Conservation (phyloP, 371 early-diverging fungal species). For the Mortierella sp. region DNA sequence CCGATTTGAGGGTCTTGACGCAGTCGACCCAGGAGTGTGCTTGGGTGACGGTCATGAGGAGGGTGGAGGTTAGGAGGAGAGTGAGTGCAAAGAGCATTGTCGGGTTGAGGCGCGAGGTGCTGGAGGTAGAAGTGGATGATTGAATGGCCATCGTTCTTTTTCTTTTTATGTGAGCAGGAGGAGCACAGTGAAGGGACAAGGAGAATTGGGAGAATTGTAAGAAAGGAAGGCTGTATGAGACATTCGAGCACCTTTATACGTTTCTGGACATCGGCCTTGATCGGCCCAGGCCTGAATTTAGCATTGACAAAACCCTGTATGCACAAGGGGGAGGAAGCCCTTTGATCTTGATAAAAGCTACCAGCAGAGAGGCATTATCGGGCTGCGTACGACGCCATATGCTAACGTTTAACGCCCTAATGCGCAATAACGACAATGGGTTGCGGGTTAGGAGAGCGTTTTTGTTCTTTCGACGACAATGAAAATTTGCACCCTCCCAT, state of each 20-base stretch:
- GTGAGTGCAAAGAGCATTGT: background rate
- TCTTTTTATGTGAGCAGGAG: background rate
- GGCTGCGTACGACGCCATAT: background rate
- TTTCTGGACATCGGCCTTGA: background rate
- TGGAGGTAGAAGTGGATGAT: conserved; percentile 7
- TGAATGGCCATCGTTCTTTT: background rate
- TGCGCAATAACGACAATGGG: background rate
- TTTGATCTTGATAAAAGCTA: background rate
- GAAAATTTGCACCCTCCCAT: background rate
- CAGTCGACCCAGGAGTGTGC: conserved; percentile 73
- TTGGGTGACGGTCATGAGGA: conserved; percentile 1
- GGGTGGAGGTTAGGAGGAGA: conserved; percentile 16
- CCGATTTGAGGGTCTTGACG: conserved; percentile 54
- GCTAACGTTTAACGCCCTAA: background rate
- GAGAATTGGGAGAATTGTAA: background rate
- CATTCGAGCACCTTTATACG: background rate
- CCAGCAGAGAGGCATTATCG: background rate
- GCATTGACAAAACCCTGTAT: background rate
- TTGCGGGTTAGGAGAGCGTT: conserved; percentile 12
- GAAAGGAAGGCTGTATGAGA: background rate
- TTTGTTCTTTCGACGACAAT: too few relatives aligned
- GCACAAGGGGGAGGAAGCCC: background rate
- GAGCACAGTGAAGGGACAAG: background rate
- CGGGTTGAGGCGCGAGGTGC: background rate
- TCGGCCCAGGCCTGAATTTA: background rate